Percentiles rank a stretch among this genome's conserved stretches.
These are phyloP conservation scores for Collybia mongolica DNA, from an alignment of 768 basidiomycete species.

Conservation along the genomic window DNA sequence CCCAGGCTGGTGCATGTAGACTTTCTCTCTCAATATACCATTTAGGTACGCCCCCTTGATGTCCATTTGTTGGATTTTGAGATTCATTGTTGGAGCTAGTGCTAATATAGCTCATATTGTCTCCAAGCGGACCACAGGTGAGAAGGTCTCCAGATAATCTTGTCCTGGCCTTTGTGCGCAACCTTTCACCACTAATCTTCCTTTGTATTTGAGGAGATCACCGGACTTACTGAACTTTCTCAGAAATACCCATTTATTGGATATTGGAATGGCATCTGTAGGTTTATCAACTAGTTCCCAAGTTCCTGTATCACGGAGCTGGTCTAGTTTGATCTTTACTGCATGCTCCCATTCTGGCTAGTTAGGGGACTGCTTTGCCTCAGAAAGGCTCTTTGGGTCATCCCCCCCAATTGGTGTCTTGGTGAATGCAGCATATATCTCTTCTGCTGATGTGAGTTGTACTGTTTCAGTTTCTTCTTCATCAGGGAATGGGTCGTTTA, in stretches of 20 bases:
- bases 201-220: slow-evolving; percentile 27
- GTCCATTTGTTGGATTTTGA: slow-evolving; percentile 7
- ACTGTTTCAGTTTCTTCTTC: background rate
- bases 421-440: background rate
- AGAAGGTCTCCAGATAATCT: slow-evolving; percentile 27
- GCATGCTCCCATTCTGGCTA: slow-evolving; percentile 13
- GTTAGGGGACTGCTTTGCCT: slow-evolving; percentile 13
- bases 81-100: slow-evolving; percentile 13
- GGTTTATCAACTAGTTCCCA: slow-evolving; percentile 20
- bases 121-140: slow-evolving; percentile 14
- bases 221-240: slow-evolving; percentile 28
- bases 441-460: background rate
- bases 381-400: slow-evolving; percentile 5
- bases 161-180: slow-evolving; percentile 30
- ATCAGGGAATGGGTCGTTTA: background rate
- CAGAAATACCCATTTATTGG: slow-evolving; percentile 24
- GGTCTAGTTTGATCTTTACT: slow-evolving; percentile 16
- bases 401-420: background rate
- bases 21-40: slow-evolving; percentile 12
- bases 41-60: slow-evolving; percentile 12
- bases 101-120: slow-evolving; percentile 19
- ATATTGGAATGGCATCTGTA: slow-evolving; percentile 7
- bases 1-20: slow-evolving; percentile 34
- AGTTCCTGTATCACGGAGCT: slow-evolving; percentile 12
- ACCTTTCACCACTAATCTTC: slow-evolving; percentile 32